Evolutionary conservation across 2,329 filamentous ascomycete species (phyloP), one percentile per base, ranked within the genome.

Genomic region (Herpotrichia juniperi): DNA sequence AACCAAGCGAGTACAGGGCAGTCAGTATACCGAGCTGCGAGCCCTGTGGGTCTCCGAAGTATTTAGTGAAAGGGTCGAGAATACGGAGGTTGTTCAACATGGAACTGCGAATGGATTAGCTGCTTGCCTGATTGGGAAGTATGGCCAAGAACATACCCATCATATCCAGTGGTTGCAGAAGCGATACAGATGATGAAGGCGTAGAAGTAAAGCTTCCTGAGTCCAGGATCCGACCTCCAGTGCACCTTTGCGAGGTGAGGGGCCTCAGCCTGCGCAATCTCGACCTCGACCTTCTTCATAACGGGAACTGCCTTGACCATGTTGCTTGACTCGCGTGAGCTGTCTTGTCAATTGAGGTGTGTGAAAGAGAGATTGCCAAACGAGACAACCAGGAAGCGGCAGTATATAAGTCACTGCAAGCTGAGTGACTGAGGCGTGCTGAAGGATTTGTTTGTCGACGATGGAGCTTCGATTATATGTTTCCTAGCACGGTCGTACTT

Each of bases 151-250:
- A 49, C 75, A 54, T 72, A 82, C 80, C 79, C 79, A 78, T 83
- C 79, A 67, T 83, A 82, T 62, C 80, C 79, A 31, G 81, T 84
- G 30, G 82, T 83, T 12, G 82, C 82, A 24, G 82, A 84, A 43
- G 79, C 80, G 58, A 83, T 70, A 59, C 78, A 82, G 48, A 83
- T 78, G 47, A 82, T 69, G 57, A 79, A 69, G 45, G 77, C 76
- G 61, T 77, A 82, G 59, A 81, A 79, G 73, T 84, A 84, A 8
- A 85, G 74, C 71, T 80, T 79, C 63, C 82, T 74, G 61, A 85
- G 74, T 39, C 81, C 81, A n/a, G 81, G 78, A 24, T 84, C 80
- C 58, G 76, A 79, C 43, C 63, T 79, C 82, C 82, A 84, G 58
- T 77, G 67, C 47, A 85, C 80, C 54, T 57, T 74, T 61, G 79